Conservation (phyloP, 1,284 basidiomycete species). For the Cryptococcus sp. region DNA sequence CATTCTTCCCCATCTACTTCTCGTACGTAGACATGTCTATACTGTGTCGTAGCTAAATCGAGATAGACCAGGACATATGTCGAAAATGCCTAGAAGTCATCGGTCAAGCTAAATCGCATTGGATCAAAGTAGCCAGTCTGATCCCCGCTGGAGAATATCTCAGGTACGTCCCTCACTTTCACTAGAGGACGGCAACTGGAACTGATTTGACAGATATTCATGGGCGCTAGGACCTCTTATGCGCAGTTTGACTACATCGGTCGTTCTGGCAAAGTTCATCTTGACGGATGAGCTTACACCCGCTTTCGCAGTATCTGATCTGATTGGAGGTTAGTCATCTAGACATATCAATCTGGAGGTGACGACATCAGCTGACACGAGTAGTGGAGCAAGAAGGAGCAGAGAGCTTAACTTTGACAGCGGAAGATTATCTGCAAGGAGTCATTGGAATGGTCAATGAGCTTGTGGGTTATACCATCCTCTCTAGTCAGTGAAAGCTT, state of each 20-base stretch:
- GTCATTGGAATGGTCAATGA: conserved; percentile 49
- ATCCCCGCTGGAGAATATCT: conserved; percentile 46
- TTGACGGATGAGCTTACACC: conserved; percentile 42
- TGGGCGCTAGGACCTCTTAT: conserved; percentile 37
- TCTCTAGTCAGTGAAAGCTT: background rate
- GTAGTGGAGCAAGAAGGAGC: conserved; percentile 34
- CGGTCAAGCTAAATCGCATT: conserved; percentile 22
- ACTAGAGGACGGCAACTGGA: background rate
- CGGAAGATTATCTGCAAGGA: conserved; percentile 49
- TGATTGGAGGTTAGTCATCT: conserved; percentile 41
- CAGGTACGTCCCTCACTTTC: conserved; percentile 25
- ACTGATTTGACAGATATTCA: conserved; percentile 29
- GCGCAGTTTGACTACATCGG: conserved; percentile 36
- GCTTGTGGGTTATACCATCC: conserved; percentile 14
- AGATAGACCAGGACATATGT: conserved; percentile 34
- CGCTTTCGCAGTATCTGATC: conserved; percentile 29
- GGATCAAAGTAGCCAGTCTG: conserved; percentile 33
- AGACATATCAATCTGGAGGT: background rate
- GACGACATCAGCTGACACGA: background rate
- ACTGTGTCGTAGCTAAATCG: background rate
- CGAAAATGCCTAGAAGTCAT: conserved; percentile 34
- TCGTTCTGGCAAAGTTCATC: conserved; percentile 43
- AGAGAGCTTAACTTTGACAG: conserved; percentile 37
- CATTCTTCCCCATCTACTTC: conserved; percentile 37
- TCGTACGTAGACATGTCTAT: conserved; percentile 22